Evolutionary conservation across 148 eudicot species (phyloP), one percentile per base, ranked within the genome.

Genomic region (Camellia granthamiana): DNA sequence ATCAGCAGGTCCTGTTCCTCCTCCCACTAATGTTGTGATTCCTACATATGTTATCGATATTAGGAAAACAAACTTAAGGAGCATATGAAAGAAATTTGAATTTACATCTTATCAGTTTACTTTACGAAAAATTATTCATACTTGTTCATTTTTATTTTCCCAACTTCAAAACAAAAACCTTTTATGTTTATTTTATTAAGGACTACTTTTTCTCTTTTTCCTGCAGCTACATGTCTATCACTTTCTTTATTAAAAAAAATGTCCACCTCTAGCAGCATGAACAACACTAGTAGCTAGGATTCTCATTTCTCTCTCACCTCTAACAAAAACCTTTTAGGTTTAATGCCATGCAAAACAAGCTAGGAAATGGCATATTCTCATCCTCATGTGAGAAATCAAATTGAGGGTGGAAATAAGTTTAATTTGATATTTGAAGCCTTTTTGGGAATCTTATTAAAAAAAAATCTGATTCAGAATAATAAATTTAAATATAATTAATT

Each of bases 1-100:
- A 77, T 84, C 73, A 85, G 99, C 91, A 80, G 99, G 99, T 76
- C 99, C 99, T 42, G 99, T 96, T 77, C 99, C 99, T 85, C 99
- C 99, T 84, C 99, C 99, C 77, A 96, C 93, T 84, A 96, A 21
- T 70, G 99, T 93, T 72, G 99, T 96, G 84, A 96, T 87, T 63
- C 99, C 99, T 96, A 69, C 69, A 85, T 19, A 79, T 41, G 64
- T 66, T 6, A 41, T 47, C 58, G 76, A 54, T 44, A 63, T 72
- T 2, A 49, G 59, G 64, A 54, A 80, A 76, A 72, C 2, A 8
- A 41, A 69, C 68, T 54, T 68, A 60, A 76, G 52, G 55, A 75
- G 16, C 30, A 7, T 9, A 15, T 23, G 46, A 51, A 62, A 72
- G 19, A 60, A 51, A 13, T 44, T 41, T 65, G 23, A 49, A 70